These are phyloP conservation scores for Trichoderma arundinaceum DNA, from an alignment of 2,329 filamentous ascomycete genomes.

Conservation along the genomic window DNA sequence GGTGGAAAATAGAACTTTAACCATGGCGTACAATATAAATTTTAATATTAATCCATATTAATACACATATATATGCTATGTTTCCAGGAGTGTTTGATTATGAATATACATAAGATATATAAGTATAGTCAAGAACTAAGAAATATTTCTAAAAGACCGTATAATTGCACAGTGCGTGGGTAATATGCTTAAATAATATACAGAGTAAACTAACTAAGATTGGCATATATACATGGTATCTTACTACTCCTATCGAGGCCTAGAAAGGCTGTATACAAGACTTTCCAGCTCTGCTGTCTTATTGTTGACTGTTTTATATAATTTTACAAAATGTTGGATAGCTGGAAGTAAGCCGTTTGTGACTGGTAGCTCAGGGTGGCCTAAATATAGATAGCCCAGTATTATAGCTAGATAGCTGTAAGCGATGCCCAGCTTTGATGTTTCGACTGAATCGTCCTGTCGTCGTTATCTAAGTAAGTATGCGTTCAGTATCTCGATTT, in stretches of 20 bases:
- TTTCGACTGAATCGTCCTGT: slow-evolving; percentile 72
- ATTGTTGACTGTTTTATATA: slow-evolving; percentile 13
- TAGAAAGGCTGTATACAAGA: slow-evolving; percentile 15
- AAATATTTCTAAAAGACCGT: too few species aligned
- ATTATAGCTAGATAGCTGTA: slow-evolving; percentile 86
- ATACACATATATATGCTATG: too few species aligned
- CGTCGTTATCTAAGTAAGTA: neutral
- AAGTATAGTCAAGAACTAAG: too few species aligned
- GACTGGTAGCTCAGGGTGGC: slow-evolving; percentile 6
- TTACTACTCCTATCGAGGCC: neutral
- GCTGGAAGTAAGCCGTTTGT: slow-evolving; percentile 32
- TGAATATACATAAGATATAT: too few species aligned
- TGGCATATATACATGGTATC: neutral
- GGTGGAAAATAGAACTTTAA: too few species aligned
- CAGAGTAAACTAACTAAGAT: neutral
- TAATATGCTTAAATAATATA: too few species aligned
- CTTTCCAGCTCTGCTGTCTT: slow-evolving; percentile 22
- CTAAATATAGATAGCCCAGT: slow-evolving; percentile 77
- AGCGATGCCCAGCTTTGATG: slow-evolving; percentile 79
- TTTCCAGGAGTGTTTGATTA: too few species aligned
- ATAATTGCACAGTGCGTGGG: too few species aligned
- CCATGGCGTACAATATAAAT: too few species aligned
- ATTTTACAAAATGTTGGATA: slow-evolving; percentile 25
- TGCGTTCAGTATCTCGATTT: neutral
- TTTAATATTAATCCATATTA: too few species aligned